Evolutionary conservation across 1,139 yeast species (phyloP).

Genomic region (Yamadazyma taylorii): DNA sequence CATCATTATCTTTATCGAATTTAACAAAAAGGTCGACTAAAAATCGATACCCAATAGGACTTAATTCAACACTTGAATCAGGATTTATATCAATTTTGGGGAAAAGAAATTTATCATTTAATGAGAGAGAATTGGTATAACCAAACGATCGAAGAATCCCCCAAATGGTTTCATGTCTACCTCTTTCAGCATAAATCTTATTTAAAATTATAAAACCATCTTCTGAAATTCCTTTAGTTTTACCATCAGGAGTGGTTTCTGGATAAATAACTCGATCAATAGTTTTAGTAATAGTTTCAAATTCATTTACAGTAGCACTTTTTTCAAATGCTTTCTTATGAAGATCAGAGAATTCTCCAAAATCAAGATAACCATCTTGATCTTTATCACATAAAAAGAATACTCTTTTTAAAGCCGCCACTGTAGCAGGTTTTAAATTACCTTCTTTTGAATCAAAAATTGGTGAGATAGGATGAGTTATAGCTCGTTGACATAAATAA

Average conservation of each 20-base stretch:
- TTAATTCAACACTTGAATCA: slow-evolving; percentile 81
- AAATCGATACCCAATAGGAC: slow-evolving; percentile 92
- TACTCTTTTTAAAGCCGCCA: slow-evolving; percentile 73
- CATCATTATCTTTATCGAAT: slow-evolving; percentile 93
- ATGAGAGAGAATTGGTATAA: slow-evolving; percentile 86
- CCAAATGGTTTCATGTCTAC: slow-evolving; percentile 97
- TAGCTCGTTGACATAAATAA: slow-evolving; percentile 88
- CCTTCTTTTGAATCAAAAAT: slow-evolving; percentile 91
- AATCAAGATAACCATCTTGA: slow-evolving; percentile 80
- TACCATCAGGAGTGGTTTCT: slow-evolving; percentile 17
- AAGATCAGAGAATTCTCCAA: slow-evolving; percentile 62
- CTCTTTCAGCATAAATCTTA: slow-evolving; percentile 81
- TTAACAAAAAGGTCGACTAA: slow-evolving; percentile 83
- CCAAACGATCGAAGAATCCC: slow-evolving; percentile 84
- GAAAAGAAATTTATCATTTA: slow-evolving; percentile 71
- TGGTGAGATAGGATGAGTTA: slow-evolving; percentile 92
- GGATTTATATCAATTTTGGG: slow-evolving; percentile 80
- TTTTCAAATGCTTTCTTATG: slow-evolving; percentile 77
- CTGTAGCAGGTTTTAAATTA: slow-evolving; percentile 71
- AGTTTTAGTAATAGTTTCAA: slow-evolving; percentile 26
- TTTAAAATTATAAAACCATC: slow-evolving; percentile 77
- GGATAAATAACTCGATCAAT: slow-evolving; percentile 30
- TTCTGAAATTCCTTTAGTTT: slow-evolving; percentile 57
- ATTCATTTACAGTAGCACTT: slow-evolving; percentile 27
- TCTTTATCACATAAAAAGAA: slow-evolving; percentile 86